Evolutionary conservation across 1,139 yeast species (phyloP).

Genomic region (Pichia sp.): DNA sequence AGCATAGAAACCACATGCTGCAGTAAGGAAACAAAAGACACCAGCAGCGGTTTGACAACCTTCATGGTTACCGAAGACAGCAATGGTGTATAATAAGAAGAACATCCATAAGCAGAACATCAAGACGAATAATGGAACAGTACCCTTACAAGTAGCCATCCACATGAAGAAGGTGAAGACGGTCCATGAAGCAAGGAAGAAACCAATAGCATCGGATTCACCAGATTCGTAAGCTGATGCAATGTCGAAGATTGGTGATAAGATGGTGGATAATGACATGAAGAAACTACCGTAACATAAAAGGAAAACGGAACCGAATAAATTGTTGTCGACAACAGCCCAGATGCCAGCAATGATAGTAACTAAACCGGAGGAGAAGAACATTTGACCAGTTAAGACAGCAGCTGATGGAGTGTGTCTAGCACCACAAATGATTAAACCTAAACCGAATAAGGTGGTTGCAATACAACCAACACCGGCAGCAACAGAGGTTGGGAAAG

Average conservation of each 20-base stretch:
- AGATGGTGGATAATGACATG: slow-evolving; percentile 37
- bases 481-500: slow-evolving; percentile 34
- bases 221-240: slow-evolving; percentile 31
- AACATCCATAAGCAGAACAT: slow-evolving; percentile 40
- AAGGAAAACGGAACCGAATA: slow-evolving; percentile 40
- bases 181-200: slow-evolving; percentile 45
- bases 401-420: slow-evolving; percentile 49
- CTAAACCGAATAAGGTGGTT: slow-evolving; percentile 31
- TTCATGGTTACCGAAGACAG: slow-evolving; percentile 37
- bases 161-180: slow-evolving; percentile 43
- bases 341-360: slow-evolving; percentile 66
- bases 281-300: slow-evolving; percentile 41
- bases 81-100: slow-evolving; percentile 43
- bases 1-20: slow-evolving; percentile 43
- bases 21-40: slow-evolving; percentile 41
- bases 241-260: slow-evolving; percentile 37
- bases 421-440: slow-evolving; percentile 49
- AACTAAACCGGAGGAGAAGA: slow-evolving; percentile 63
- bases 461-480: slow-evolving; percentile 34
- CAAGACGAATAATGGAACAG: slow-evolving; percentile 40
- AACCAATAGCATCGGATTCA: slow-evolving; percentile 37
- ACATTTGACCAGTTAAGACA: slow-evolving; percentile 46
- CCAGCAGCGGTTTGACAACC: slow-evolving; percentile 43
- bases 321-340: slow-evolving; percentile 57
- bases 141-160: slow-evolving; percentile 43